Evolutionary conservation across 1,139 yeast species (phyloP).

Genomic region (Geotrichum australiense): DNA sequence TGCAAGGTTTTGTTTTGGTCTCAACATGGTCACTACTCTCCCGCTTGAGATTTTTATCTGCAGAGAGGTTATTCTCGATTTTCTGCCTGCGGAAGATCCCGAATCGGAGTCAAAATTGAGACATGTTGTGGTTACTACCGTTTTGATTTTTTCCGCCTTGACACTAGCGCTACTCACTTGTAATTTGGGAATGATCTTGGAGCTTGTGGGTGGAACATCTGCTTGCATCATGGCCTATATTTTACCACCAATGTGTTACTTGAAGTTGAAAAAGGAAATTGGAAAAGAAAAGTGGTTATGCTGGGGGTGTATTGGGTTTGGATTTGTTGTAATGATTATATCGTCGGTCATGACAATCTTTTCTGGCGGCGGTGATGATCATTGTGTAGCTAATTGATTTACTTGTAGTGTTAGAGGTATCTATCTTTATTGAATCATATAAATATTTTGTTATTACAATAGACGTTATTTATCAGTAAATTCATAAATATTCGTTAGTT

Average conservation of each 20-base stretch:
- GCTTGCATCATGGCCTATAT: slow-evolving; percentile 92
- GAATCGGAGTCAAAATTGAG: slow-evolving; percentile 18
- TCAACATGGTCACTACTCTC: slow-evolving; percentile 89
- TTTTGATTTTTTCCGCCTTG: slow-evolving; percentile 65
- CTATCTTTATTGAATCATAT: too few species aligned
- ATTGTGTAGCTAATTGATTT: too few species aligned
- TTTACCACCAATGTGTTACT: slow-evolving; percentile 76
- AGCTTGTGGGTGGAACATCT: slow-evolving; percentile 85
- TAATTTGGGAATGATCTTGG: slow-evolving; percentile 81
- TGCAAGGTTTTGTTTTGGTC: slow-evolving; percentile 86
- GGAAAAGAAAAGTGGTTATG: slow-evolving; percentile 47
- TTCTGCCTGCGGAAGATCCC: slow-evolving; percentile 32
- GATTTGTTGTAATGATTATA: slow-evolving; percentile 65
- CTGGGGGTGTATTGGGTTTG: slow-evolving; percentile 60
- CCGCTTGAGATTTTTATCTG: slow-evolving; percentile 89
- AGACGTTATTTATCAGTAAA: too few species aligned
- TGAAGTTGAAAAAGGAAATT: slow-evolving; percentile 52
- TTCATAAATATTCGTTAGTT: too few species aligned
- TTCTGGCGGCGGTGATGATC: not conserved
- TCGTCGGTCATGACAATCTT: slow-evolving; percentile 67
- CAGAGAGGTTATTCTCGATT: slow-evolving; percentile 72
- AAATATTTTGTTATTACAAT: too few species aligned
- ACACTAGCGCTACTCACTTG: slow-evolving; percentile 72
- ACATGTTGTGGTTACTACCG: slow-evolving; percentile 63
- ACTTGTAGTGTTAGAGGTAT: too few species aligned